Evolutionary conservation across 768 basidiomycete species (phyloP).

Genomic region (Trametes meyenii): DNA sequence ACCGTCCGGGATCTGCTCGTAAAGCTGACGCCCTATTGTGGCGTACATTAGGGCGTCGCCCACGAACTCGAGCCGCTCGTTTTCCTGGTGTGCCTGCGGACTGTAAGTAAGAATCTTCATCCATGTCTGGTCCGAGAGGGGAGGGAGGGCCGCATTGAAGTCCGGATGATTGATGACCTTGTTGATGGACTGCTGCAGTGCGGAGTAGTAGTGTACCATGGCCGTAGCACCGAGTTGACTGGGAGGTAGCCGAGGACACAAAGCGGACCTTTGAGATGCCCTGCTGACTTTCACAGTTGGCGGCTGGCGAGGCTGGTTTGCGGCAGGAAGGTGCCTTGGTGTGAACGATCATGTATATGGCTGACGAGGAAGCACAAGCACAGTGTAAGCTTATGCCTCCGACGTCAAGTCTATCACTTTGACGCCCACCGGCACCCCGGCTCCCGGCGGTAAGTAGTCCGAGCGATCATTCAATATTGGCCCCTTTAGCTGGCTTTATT

Average conservation of each 20-base stretch:
- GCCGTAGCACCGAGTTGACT: not conserved
- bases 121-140: slow-evolving; percentile 36
- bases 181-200: slow-evolving; percentile 28
- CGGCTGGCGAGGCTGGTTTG: not conserved
- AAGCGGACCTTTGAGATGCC: not conserved
- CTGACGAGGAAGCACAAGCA: not conserved
- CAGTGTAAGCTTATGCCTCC: not conserved
- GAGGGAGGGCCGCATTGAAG: slow-evolving; percentile 38
- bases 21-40: slow-evolving; percentile 43
- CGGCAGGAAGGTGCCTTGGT: not conserved
- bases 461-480: no score
- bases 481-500: no score
- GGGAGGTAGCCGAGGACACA: not conserved
- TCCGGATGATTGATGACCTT: slow-evolving; percentile 25
- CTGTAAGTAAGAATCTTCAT: slow-evolving; percentile 26
- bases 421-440: not conserved
- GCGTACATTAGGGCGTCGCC: slow-evolving; percentile 52
- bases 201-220: slow-evolving; percentile 6
- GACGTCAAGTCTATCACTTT: not conserved
- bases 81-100: slow-evolving; percentile 19
- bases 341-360: not conserved
- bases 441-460: no score
- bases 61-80: slow-evolving; percentile 50
- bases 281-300: not conserved
- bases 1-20: slow-evolving; percentile 32